A percentile compares a stretch with the other conserved stretches of the same genome.
phyloP scores from a whole-genome alignment of 176 grass and related monocot species.

The Oropetium thomaeum region DNA sequence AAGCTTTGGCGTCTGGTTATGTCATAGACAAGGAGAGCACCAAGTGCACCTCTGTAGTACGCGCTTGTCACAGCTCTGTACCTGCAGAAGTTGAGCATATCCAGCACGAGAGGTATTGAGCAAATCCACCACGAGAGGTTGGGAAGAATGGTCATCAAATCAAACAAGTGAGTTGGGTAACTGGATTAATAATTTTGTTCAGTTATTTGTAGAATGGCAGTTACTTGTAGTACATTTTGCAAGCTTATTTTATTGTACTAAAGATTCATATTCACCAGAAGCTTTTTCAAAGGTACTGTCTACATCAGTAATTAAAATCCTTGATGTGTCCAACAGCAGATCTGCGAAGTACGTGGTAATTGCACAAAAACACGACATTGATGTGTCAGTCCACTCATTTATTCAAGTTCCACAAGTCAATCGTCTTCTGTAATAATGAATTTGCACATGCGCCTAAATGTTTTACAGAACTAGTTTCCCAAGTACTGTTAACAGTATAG shows the following conservation, averaged over 20 bases:
- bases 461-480: no score
- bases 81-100: constrained; percentile 31
- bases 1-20: constrained; percentile 85
- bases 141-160: neutral
- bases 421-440: neutral
- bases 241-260: neutral
- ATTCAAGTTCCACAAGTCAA: neutral
- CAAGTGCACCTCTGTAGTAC: constrained; percentile 69
- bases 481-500: neutral
- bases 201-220: neutral
- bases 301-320: neutral
- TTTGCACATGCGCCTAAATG: neutral
- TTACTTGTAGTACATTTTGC: neutral
- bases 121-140: constrained; percentile 10
- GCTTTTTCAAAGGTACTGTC: neutral
- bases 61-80: constrained; percentile 79
- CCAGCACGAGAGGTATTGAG: constrained; percentile 27
- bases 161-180: neutral
- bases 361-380: neutral
- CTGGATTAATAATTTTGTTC: neutral
- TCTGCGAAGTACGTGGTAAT: neutral
- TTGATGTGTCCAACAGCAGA: neutral
- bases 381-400: neutral
- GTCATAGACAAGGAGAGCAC: constrained; percentile 69
- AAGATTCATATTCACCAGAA: neutral